These are phyloP conservation scores for Colletotrichum phormii DNA, from an alignment of 2,329 filamentous ascomycete genomes.

Conservation along the genomic window DNA sequence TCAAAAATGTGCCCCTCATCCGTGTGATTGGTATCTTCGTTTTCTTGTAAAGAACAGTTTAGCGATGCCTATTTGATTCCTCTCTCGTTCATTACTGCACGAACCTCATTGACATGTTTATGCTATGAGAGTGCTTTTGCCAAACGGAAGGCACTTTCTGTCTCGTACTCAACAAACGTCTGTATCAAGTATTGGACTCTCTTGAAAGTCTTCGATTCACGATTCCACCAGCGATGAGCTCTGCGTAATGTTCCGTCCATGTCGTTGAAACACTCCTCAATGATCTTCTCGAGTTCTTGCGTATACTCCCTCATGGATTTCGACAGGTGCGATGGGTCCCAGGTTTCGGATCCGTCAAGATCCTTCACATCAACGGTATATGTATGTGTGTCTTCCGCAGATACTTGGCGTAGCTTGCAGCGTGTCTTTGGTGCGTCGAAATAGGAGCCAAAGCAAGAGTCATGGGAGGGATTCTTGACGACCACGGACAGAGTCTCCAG, in stretches of 20 bases:
- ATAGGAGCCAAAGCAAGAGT: neutral
- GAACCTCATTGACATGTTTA: too few relatives aligned
- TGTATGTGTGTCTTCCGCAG: neutral
- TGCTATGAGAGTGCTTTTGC: neutral
- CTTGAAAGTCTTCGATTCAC: neutral
- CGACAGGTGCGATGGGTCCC: neutral
- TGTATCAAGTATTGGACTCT: neutral
- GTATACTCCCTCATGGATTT: neutral
- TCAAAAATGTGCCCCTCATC: neutral
- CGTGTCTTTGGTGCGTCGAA: conserved; percentile 9
- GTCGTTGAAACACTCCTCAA: neutral
- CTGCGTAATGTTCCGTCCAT: neutral
- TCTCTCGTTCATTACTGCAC: neutral
- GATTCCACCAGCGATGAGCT: conserved; percentile 6
- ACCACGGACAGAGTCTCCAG: conserved; percentile 10
- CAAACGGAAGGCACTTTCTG: neutral
- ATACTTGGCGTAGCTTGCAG: conserved; percentile 6
- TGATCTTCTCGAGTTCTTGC: neutral
- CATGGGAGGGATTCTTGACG: neutral
- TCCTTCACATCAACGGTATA: neutral
- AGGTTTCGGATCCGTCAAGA: neutral
- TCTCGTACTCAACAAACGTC: neutral
- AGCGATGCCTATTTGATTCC: neutral
- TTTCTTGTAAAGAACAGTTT: neutral
- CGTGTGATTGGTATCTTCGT: neutral